Percentiles rank a stretch among this genome's conserved stretches.
phyloP scores from a whole-genome alignment of 495 filamentous ascomycete species.

The Polyplosphaeria fusca region DNA sequence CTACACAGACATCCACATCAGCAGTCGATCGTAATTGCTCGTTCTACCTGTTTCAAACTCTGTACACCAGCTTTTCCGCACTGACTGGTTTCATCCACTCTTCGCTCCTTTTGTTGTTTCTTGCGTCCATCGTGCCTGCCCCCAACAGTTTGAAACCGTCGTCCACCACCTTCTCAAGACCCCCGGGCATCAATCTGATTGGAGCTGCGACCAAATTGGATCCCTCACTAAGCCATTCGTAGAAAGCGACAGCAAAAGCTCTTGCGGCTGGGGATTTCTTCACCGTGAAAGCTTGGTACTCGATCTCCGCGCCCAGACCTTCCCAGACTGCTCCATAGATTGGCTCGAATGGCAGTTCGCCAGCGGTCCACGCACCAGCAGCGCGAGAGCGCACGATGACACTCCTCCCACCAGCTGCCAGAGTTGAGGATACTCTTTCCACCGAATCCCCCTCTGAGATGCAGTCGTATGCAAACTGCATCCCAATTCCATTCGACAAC shows the following conservation, averaged over 20 bases:
- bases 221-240: conserved; percentile 35
- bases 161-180: conserved; percentile 38
- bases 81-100: conserved; percentile 43
- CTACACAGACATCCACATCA: too few relatives aligned
- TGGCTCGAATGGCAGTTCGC: conserved; percentile 33
- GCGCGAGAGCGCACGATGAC: conserved; percentile 40
- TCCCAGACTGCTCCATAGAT: conserved; percentile 48
- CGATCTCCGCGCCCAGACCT: conserved; percentile 41
- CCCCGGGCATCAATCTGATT: conserved; percentile 44
- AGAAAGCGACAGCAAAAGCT: conserved; percentile 41
- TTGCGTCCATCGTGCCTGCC: conserved; percentile 30
- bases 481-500: conserved; percentile 29
- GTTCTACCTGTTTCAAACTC: conserved; percentile 7
- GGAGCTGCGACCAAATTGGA: conserved; percentile 35
- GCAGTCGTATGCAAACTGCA: conserved; percentile 42
- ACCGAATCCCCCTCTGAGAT: conserved; percentile 43
- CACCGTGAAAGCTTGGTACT: conserved; percentile 34
- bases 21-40: too few relatives aligned
- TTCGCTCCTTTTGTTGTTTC: conserved; percentile 29
- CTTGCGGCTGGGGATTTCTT: conserved; percentile 27
- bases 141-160: conserved; percentile 44
- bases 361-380: conserved; percentile 36
- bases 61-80: conserved; percentile 37
- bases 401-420: conserved; percentile 21
- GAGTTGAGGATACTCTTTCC: conserved; percentile 5